Conservation (phyloP, 352 stramenopile genomes). For the Globisporangium rhizosaccharum region DNA sequence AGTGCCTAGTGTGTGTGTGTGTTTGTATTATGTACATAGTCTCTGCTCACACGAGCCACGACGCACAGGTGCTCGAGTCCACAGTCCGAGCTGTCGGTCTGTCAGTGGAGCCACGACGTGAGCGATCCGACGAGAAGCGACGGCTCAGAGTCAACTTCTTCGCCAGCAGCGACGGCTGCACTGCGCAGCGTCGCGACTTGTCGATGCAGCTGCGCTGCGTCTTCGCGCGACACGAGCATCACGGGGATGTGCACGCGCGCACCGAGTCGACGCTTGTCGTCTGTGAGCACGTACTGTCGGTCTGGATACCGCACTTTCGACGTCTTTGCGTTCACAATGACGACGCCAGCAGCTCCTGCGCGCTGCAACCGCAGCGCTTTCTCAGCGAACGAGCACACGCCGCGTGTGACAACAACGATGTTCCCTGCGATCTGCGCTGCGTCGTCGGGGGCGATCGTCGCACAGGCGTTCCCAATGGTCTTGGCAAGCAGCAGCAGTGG, state of each 20-base stretch:
- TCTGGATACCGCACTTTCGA: constrained; percentile 28
- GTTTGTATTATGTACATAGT: too few species aligned
- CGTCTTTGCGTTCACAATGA: constrained; percentile 72
- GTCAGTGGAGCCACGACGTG: constrained; percentile 59
- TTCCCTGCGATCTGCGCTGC: constrained; percentile 29
- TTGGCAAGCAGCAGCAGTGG: constrained; percentile 39
- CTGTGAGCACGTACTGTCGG: constrained; percentile 61
- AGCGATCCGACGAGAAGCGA: constrained; percentile 35
- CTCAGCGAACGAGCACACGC: constrained; percentile 69
- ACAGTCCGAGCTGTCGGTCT: not conserved
- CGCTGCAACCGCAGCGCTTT: constrained; percentile 66
- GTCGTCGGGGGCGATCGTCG: constrained; percentile 17
- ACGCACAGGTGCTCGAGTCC: not conserved
- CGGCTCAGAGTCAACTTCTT: constrained; percentile 4
- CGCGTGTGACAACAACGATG: constrained; percentile 65
- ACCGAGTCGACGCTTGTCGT: constrained; percentile 40
- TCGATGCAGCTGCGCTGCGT: constrained; percentile 43
- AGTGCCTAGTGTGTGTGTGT: not conserved
- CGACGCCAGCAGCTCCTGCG: constrained; percentile 46
- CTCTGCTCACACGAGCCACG: not conserved
- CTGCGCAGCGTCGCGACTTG: constrained; percentile 15
- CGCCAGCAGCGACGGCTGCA: not conserved
- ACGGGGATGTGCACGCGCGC: constrained; percentile 55
- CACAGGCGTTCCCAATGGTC: constrained; percentile 45
- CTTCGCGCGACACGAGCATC: constrained; percentile 54